Base-by-base conservation (phyloP, 2,329 filamentous ascomycete genomes). In the Diplodia seriata region DNA sequence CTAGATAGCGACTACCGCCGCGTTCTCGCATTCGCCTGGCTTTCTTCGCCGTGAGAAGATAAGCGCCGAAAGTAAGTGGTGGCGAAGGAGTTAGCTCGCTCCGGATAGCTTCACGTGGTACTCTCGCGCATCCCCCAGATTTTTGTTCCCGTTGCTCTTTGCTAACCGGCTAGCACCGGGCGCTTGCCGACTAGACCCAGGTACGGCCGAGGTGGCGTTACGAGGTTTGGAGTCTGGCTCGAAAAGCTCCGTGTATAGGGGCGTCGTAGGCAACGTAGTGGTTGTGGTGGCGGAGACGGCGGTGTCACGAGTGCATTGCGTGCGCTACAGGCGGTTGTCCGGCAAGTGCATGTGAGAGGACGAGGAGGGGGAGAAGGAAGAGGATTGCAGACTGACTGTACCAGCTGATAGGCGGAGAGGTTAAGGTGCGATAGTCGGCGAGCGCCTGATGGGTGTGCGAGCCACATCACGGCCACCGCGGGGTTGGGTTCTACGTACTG, bases 151-250 rank as follows among this genome's bases (percentile, higher is more conserved):
- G 43, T 47, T 47, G 43, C 43, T 47, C n/a, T n/a, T 47, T n/a
- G 18, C 40, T 43, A 43, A 15, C 8, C 8, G 7, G 43, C 43
- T 47, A 47, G 43, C 43, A n/a, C 43, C 43, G 43, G 43, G 8
- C 43, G 43, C 43, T 47, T 53, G 50, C 23, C 18, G 11, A 23
- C 50, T 53, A 53, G 50, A 11, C 50, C 29, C 50, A 53, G 50
- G 50, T 53, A 53, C 50, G 20, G 50, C 50, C 23, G 50, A 53
- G 50, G 3, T 23, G 50, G 50, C 20, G 20, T 53, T 23, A 18
- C 12, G 26, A 0, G 11, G 50, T 14, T 29, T 15, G 20, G 26
- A 9, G 50, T 15, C 23, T n/a, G 20, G 23, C 26, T 38, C 36
- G 15, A 47, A n/a, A n/a, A 3, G 50, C 50, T 23, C 26, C 50